A percentile compares a stretch with the other conserved stretches of the same genome.
Evolutionary conservation across 768 basidiomycete genomes (phyloP).

Genomic region (Leccinum sublutescens): DNA sequence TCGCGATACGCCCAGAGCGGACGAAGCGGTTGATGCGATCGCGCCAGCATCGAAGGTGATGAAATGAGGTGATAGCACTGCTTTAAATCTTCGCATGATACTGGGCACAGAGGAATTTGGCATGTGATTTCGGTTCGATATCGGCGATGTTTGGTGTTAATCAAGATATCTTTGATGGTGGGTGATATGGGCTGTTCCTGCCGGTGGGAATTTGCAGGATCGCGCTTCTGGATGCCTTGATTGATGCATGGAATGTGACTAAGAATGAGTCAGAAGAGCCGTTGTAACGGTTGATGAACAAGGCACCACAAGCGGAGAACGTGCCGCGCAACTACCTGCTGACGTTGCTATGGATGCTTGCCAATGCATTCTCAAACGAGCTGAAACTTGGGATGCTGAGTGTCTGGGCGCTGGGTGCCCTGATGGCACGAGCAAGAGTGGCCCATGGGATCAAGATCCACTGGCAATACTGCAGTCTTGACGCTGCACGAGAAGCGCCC

Average conservation of each 20-base stretch:
- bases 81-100: no score
- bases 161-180: no score
- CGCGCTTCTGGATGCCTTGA: conserved; percentile 61
- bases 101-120: no score
- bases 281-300: conserved; percentile 44
- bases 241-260: conserved; percentile 49
- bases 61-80: no score
- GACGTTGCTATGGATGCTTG: conserved; percentile 62
- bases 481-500: background rate
- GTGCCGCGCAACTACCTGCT: conserved; percentile 55
- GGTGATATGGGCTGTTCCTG: conserved; percentile 55
- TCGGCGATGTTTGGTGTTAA: no score
- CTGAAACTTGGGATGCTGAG: background rate
- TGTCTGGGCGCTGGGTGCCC: background rate
- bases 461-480: conserved; percentile 6
- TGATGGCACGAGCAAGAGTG: conserved; percentile 16
- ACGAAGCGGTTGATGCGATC: no score
- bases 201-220: conserved; percentile 77
- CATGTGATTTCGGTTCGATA: no score
- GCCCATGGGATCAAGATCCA: conserved; percentile 16
- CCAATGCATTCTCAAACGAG: conserved; percentile 60
- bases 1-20: no score
- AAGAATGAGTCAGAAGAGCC: conserved; percentile 36
- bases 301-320: conserved; percentile 35
- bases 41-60: no score